Conservation (phyloP, 2,329 filamentous ascomycete species). For the Thelonectria blattea region DNA sequence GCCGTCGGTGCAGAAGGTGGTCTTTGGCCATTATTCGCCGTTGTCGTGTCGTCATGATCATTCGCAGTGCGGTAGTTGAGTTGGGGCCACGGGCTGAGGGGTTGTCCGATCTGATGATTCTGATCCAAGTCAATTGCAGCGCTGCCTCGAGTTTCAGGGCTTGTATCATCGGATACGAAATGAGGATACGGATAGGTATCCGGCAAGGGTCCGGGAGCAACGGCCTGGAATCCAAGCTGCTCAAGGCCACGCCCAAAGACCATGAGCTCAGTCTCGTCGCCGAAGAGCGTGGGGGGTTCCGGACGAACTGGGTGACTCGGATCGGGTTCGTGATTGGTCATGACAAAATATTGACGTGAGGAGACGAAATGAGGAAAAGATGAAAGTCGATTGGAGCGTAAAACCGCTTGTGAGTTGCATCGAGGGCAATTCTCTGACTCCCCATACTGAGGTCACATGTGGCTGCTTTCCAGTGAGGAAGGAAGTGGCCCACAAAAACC, state of each 20-base stretch:
- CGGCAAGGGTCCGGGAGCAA: neutral
- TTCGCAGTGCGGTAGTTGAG: neutral
- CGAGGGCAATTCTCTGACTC: neutral
- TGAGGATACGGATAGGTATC: neutral
- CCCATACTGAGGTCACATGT: neutral
- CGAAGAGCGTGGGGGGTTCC: neutral
- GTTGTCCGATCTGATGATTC: too few species aligned
- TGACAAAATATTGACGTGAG: neutral
- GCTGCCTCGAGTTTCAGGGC: neutral
- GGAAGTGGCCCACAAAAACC: constrained; percentile 10
- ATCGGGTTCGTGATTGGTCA: neutral
- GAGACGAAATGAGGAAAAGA: neutral
- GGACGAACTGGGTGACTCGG: neutral
- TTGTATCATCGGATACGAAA: neutral
- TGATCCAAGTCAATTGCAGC: neutral
- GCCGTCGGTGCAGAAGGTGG: neutral
- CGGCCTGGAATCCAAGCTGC: neutral
- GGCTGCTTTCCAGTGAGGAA: neutral
- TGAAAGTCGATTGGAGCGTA: neutral
- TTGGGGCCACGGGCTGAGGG: neutral
- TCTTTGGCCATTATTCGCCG: neutral
- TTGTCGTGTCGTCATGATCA: too few species aligned
- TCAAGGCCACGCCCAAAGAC: neutral
- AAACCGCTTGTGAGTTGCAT: neutral
- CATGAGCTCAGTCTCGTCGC: neutral